Conservation (phyloP, 1,284 basidiomycete genomes). For the Rhodotorula sp. region DNA sequence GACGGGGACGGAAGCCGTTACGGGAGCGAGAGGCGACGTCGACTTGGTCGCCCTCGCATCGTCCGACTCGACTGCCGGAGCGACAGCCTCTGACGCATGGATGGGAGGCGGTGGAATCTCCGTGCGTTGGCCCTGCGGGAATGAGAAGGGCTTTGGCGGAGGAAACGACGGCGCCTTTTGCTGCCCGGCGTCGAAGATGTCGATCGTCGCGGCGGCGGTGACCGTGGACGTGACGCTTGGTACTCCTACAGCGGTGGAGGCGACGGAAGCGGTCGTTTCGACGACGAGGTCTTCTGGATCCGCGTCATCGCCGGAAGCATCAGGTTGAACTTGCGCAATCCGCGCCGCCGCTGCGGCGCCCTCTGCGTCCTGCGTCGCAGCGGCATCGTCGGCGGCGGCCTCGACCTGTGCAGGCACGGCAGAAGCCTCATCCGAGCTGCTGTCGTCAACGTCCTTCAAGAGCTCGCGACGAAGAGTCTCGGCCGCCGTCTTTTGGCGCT, state of each 20-base stretch:
- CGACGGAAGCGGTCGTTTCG: neutral
- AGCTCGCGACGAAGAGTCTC: slow-evolving; percentile 3
- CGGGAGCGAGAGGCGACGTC: neutral
- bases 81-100: neutral
- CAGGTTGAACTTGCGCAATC: no score
- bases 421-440: neutral
- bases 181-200: no score
- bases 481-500: slow-evolving; percentile 12
- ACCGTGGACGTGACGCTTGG: neutral
- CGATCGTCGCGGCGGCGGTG: neutral
- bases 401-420: neutral
- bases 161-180: neutral
- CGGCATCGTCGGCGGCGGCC: neutral
- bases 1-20: neutral
- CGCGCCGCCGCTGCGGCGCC: no score
- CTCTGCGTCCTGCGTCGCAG: no score
- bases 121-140: neutral
- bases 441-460: neutral
- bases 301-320: no score
- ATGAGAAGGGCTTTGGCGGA: neutral
- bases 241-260: no score
- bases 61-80: neutral
- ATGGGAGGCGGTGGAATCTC: neutral
- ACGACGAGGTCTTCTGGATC: neutral
- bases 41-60: neutral